Percentiles rank a stretch among this genome's conserved stretches.
These are phyloP conservation scores for Arthrobotrys entomopaga DNA, from an alignment of 2,329 filamentous ascomycete species.

Conservation along the genomic window DNA sequence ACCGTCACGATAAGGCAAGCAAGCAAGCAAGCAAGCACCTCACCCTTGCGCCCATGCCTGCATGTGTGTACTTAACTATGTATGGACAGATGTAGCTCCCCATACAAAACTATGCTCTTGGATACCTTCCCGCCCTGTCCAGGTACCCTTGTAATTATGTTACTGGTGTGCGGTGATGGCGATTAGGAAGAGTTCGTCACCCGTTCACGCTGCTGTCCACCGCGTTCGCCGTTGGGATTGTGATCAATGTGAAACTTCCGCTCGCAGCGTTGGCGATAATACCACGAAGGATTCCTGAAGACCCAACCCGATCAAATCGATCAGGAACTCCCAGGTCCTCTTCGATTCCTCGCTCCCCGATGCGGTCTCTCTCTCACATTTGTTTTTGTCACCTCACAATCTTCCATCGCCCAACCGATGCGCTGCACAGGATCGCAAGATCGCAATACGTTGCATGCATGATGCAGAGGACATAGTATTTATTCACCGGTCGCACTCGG, in stretches of 20 bases:
- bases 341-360: background rate
- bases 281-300: constrained; percentile 3
- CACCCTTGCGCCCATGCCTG: background rate
- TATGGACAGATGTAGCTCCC: constrained; percentile 6
- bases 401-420: background rate
- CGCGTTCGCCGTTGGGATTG: constrained; percentile 13
- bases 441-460: too few relatives aligned
- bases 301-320: background rate
- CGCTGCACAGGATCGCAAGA: background rate
- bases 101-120: background rate
- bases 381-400: background rate
- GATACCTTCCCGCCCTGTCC: background rate
- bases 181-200: background rate
- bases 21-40: constrained; percentile 19
- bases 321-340: constrained; percentile 2
- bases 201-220: background rate
- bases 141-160: background rate
- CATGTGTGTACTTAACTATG: too few relatives aligned
- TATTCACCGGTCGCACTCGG: constrained; percentile 30
- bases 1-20: background rate
- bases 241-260: constrained; percentile 50
- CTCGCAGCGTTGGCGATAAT: constrained; percentile 34
- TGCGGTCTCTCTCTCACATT: background rate
- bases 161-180: constrained; percentile 6
- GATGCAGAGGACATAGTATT: too few relatives aligned